Conservation (phyloP, 371 early-diverging fungal genomes). For the Zancudomyces culisetae region DNA sequence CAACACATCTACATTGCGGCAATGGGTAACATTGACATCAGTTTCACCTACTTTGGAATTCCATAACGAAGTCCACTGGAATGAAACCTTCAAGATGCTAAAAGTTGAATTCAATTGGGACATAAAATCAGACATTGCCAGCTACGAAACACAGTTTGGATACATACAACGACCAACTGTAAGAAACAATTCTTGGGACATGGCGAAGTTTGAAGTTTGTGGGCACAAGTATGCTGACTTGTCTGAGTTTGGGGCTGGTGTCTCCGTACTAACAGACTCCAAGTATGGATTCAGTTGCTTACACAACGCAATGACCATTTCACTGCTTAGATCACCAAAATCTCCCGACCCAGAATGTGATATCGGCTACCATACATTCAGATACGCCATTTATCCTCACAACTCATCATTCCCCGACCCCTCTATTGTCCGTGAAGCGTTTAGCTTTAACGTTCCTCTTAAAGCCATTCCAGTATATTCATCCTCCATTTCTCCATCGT, state of each 20-base stretch:
- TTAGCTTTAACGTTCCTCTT: conserved; percentile 72
- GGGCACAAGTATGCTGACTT: conserved; percentile 90
- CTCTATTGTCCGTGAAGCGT: conserved; percentile 62
- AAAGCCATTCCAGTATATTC: conserved; percentile 28
- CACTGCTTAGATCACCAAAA: conserved; percentile 74
- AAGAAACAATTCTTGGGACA: conserved; percentile 79
- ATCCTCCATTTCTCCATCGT: conserved; percentile 1
- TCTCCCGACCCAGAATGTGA: conserved; percentile 46
- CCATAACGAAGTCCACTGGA: conserved; percentile 69
- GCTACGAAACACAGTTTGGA: conserved; percentile 91
- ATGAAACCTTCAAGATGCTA: conserved; percentile 73
- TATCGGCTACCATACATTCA: conserved; percentile 60
- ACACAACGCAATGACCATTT: conserved; percentile 60
- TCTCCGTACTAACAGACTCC: conserved; percentile 84
- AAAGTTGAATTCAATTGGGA: conserved; percentile 87
- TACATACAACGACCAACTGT: conserved; percentile 79
- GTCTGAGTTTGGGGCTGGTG: conserved; percentile 82
- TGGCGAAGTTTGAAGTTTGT: conserved; percentile 89
- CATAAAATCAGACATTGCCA: conserved; percentile 62
- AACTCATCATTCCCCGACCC: conserved; percentile 49
- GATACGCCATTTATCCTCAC: conserved; percentile 83
- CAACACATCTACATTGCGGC: conserved; percentile 38
- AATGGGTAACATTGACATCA: conserved; percentile 54
- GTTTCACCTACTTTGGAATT: conserved; percentile 58
- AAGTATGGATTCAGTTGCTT: conserved; percentile 74